Percentiles rank a stretch among this genome's conserved stretches.
Conservation (phyloP, 495 filamentous ascomycete genomes). For the Penicillium samsonianum region DNA sequence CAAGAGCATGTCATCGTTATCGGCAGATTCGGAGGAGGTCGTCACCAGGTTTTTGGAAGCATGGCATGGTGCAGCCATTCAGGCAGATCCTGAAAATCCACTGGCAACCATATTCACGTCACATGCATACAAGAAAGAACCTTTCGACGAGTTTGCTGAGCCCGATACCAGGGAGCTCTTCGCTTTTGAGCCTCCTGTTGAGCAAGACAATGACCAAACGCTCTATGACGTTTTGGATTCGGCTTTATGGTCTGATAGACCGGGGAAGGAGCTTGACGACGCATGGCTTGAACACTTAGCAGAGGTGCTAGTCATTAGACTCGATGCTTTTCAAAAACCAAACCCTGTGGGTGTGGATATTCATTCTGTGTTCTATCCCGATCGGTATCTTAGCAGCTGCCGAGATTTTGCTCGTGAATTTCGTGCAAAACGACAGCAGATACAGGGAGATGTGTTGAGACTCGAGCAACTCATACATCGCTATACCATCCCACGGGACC, state of each 20-base stretch:
- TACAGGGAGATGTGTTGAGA: constrained; percentile 41
- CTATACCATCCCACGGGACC: constrained; percentile 30
- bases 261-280: constrained; percentile 52
- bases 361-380: constrained; percentile 71
- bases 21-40: constrained; percentile 36
- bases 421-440: constrained; percentile 39
- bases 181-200: constrained; percentile 42
- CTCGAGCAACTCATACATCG: constrained; percentile 40
- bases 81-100: constrained; percentile 42
- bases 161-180: constrained; percentile 44
- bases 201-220: constrained; percentile 48
- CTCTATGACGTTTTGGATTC: constrained; percentile 76
- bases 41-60: constrained; percentile 40
- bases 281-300: constrained; percentile 57
- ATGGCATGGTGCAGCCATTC: constrained; percentile 46
- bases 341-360: constrained; percentile 62
- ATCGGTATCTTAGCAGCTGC: constrained; percentile 69
- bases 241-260: constrained; percentile 60
- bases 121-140: constrained; percentile 39
- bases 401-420: constrained; percentile 56
- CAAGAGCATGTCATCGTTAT: constrained; percentile 35
- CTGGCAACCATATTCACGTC: constrained; percentile 43
- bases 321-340: constrained; percentile 49
- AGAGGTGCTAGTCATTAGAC: constrained; percentile 67
- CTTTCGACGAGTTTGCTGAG: constrained; percentile 33